Evolutionary conservation across 495 filamentous ascomycete genomes (phyloP).

Genomic region (Bryoglossum gracile): DNA sequence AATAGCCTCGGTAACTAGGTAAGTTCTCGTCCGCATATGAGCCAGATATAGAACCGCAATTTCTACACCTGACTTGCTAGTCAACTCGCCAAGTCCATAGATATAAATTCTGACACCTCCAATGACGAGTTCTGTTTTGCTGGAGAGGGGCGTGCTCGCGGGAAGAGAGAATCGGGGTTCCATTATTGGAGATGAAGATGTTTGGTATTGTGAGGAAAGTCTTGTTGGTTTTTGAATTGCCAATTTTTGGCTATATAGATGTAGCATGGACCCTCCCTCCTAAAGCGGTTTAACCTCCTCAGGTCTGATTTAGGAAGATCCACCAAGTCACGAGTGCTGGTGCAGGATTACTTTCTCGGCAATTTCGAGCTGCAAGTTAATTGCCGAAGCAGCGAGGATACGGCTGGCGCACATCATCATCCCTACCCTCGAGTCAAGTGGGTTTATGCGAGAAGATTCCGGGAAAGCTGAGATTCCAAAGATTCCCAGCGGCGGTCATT

Average conservation of each 20-base stretch:
- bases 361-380: background rate
- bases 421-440: no score
- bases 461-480: no score
- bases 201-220: background rate
- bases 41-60: slow-evolving; percentile 15
- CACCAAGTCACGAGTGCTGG: background rate
- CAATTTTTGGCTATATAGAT: no score
- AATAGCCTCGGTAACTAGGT: slow-evolving; percentile 16
- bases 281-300: no score
- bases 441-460: no score
- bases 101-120: slow-evolving; percentile 16
- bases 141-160: slow-evolving; percentile 11
- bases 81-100: slow-evolving; percentile 18
- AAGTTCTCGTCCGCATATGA: slow-evolving; percentile 18
- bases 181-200: background rate
- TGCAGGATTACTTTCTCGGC: background rate
- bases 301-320: background rate
- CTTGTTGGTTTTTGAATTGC: background rate
- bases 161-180: slow-evolving; percentile 18
- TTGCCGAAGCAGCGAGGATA: background rate
- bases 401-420: no score
- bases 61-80: slow-evolving; percentile 4
- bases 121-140: slow-evolving; percentile 12
- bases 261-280: no score
- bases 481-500: no score